Evolutionary conservation across 1,284 basidiomycete genomes (phyloP).

Genomic region (Afroboletus lepidellus): DNA sequence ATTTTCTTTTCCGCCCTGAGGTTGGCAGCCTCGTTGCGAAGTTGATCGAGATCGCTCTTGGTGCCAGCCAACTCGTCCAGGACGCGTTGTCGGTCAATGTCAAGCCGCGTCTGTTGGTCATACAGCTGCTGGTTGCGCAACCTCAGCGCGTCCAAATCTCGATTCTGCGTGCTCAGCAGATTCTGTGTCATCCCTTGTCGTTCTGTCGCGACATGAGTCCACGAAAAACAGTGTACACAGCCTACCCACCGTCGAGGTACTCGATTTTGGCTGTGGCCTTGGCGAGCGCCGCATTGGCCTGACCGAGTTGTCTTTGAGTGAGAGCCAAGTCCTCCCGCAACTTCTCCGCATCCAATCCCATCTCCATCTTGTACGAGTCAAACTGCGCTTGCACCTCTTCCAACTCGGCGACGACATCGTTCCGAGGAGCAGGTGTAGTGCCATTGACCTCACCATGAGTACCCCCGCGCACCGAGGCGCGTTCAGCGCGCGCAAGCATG

Average conservation of each 20-base stretch:
- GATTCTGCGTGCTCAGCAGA: slow-evolving; percentile 52
- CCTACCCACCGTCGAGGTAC: slow-evolving; percentile 62
- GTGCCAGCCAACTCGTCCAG: slow-evolving; percentile 62
- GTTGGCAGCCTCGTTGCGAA: slow-evolving; percentile 83
- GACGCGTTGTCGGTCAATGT: slow-evolving; percentile 63
- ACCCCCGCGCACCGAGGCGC: slow-evolving; percentile 9
- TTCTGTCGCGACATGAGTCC: slow-evolving; percentile 40
- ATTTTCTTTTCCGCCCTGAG: slow-evolving; percentile 90
- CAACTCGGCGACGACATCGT: slow-evolving; percentile 52
- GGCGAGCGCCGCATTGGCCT: slow-evolving; percentile 66
- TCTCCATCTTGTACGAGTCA: slow-evolving; percentile 77
- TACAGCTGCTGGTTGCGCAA: slow-evolving; percentile 68
- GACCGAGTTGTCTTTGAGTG: slow-evolving; percentile 67
- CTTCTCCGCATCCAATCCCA: slow-evolving; percentile 67
- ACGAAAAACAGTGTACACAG: not conserved
- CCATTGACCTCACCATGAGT: slow-evolving; percentile 38
- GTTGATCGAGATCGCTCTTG: slow-evolving; percentile 62
- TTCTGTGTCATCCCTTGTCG: slow-evolving; percentile 67
- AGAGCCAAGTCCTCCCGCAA: slow-evolving; percentile 67
- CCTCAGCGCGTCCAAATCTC: slow-evolving; percentile 59
- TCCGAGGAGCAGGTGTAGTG: slow-evolving; percentile 23
- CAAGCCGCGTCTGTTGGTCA: slow-evolving; percentile 64
- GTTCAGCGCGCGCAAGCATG: slow-evolving; percentile 59
- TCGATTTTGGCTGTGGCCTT: slow-evolving; percentile 81
- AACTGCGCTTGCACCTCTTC: slow-evolving; percentile 74